Base-by-base conservation (phyloP, 139 green algal species). In the Yamagishiella unicocca region DNA sequence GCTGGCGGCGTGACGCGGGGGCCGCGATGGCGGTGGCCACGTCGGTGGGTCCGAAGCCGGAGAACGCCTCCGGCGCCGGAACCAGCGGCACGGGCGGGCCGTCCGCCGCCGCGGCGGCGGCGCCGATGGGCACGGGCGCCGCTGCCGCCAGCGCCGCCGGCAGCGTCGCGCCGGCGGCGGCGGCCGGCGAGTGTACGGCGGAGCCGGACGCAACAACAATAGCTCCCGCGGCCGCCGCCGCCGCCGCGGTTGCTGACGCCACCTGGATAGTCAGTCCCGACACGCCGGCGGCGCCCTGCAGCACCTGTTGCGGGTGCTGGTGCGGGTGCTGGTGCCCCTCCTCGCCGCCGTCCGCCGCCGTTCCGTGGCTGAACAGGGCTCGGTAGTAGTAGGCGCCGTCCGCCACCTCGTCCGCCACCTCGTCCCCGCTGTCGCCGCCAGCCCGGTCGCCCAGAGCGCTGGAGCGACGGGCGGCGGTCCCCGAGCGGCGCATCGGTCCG, bases 341-440 rank as follows among this genome's bases (percentile, higher is more conserved):
- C 50, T 46, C 74, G 2, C 45, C 46, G 24, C 24, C n/a, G 74
- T 19, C 46, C 17, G 46, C 29, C n/a, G 14, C 31, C n/a, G 46
- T 14, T 33, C 77, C 55, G 31, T 76, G 25, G 58, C 43, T 53
- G 33, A 85, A 85, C 43, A 85, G 62, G 17, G 79, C 42, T 1
- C 62, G 79, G 42, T 85, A 85, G 43, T 85, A 85, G 10, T 50
- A 55, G 31, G 79, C 38, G 10, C 62, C 42, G 38, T 76, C 62
- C 24, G 5, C 43, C n/a, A 61, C 33, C 38, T 50, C 79, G n/a
- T 64, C 79, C 29, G 40, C 37, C 14, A 35, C 78, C 5, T 54
- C 78, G 29, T 38, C 58, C 17, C 61, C 61, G 38, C 35, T 35
- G 33, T 31, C 76, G 54, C 33, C 37, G 53, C 37, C 72, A 17